Base-by-base conservation (phyloP, 2,329 filamentous ascomycete genomes). In the Proliferodiscus dingleyae region DNA sequence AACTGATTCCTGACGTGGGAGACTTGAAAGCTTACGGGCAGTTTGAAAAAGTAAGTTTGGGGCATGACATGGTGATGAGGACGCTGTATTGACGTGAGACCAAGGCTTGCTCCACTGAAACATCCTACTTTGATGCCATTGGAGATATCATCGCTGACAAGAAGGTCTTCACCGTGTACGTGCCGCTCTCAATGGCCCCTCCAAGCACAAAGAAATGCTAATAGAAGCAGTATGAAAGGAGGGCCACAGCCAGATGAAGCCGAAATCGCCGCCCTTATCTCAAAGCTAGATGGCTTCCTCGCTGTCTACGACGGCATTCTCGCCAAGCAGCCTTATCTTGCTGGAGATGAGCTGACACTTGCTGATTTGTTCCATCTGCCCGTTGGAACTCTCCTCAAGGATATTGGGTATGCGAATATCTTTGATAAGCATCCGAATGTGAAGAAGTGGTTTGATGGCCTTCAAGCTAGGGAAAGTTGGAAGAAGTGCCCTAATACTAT, bases 341-440 rank as follows among this genome's bases (percentile, higher is more conserved):
- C 52, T 39, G 60, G 58, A 24, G 44, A 61, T 19, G 45, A 59
- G 32, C 3, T 61, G 15, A 55, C 60, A 16, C 29, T 62, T 11
- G 60, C 49, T 22, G 59, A 62, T 49, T 34, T 62, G 15, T 58
- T 54, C 45, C 59, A 61, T 30, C 26, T 61, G 9, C 54, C 59
- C 3, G 54, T 59, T 37, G 55, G 50, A 16, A 38, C 34, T 2
- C 44, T 56, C 30, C 44, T 49, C 3, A 55, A 49, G 38, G 37
- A 28, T 13, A 6, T 49, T 10, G 56, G 56, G 24, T 55, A 33
- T n/a, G 21, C 15, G 8, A 38, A 47, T 5, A 11, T 48, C 15
- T 59, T 52, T 30, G 46, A 43, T 1, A 58, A 57, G 46, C 51
- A 52, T 36, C 50, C 52, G 3, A 41, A 51, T 21, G 51, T 58